phyloP scores from a whole-genome alignment of 192 early-diverging fungal species.

The Entomortierella parvispora region DNA sequence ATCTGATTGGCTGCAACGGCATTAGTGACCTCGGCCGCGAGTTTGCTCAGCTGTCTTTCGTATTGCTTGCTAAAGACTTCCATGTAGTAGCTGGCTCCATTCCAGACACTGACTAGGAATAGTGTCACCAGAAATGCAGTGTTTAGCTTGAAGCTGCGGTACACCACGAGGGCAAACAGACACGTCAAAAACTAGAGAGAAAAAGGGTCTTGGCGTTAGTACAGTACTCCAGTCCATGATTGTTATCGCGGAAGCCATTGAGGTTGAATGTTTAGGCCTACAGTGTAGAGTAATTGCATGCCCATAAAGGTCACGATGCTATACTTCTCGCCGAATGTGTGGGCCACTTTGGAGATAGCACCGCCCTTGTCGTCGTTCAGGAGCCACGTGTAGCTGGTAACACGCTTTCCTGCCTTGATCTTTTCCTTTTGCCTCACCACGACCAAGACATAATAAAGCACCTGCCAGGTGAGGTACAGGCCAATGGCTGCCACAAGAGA shows the following conservation, averaged over 20 bases:
- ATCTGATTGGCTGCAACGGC: conserved; percentile 37
- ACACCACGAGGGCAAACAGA: conserved; percentile 59
- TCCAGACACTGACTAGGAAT: conserved; percentile 69
- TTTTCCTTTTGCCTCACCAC: conserved; percentile 38
- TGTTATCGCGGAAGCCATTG: not conserved
- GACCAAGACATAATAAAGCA: conserved; percentile 42
- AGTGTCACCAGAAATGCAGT: conserved; percentile 61
- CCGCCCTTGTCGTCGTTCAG: conserved; percentile 59
- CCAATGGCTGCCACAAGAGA: conserved; percentile 32
- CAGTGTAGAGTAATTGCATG: conserved; percentile 64
- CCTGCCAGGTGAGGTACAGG: conserved; percentile 42
- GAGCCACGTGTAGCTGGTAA: conserved; percentile 72
- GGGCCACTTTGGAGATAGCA: conserved; percentile 52
- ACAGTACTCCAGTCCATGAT: not conserved
- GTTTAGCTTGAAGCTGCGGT: conserved; percentile 64
- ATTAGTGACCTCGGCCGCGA: conserved; percentile 30
- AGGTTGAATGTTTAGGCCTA: not conserved
- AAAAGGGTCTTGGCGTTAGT: not conserved
- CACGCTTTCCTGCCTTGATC: conserved; percentile 49
- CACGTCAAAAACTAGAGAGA: conserved; percentile 42
- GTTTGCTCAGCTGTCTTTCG: conserved; percentile 35
- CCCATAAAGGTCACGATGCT: conserved; percentile 69
- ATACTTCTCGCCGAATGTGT: conserved; percentile 60
- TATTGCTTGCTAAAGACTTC: conserved; percentile 74
- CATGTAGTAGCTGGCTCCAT: conserved; percentile 77